Evolutionary conservation across 495 filamentous ascomycete species (phyloP), one percentile per base, ranked within the genome.

Genomic region (Daldinia loculata): DNA sequence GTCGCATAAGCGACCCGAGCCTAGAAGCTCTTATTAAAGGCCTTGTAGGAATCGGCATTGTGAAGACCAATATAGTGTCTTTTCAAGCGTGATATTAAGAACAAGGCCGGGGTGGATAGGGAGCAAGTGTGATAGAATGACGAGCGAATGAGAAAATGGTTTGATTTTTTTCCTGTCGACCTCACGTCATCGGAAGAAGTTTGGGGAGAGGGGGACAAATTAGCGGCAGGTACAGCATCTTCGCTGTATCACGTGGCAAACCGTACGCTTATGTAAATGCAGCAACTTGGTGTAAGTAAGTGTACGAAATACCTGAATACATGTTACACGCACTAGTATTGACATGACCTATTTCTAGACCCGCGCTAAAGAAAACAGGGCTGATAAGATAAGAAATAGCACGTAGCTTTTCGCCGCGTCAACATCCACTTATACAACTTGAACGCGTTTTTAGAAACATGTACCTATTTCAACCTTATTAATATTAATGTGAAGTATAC

Each of bases 1-100:
- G 67, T 32, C 70, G 73, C 48, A 66, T 64, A 19, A 68, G 24
- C 24, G 66, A 70, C 32, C 74, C 63, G n/a, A 76, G 71, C 56
- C 71, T 67, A n/a, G 74, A 72, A 30, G 71, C 68, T 36, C 70
- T 68, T 66, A 77, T 66, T 8, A 77, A 52, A 2, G 75, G 45
- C 56, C 53, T 70, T 60, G 67, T 70, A 32, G 74, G 72, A 11
- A 67, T 70, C 26, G 74, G 70, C 70, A 77, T 75, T 22, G 11
- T 70, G 59, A 19, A 7, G 52, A 26, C 32, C 27, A 27, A 53
- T 32, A 26, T 41, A 17, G 3, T 27, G 48, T n/a, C 14, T 12
- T 15, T 30, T 11, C 32, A 34, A 48, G 14, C n/a, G 29, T 36
- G 30, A 36, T 30, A 41, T 43, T 48, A 8, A 41, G 15, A 43